Base-by-base conservation (phyloP, 192 early-diverging fungal species). In the Backusella westeae region DNA sequence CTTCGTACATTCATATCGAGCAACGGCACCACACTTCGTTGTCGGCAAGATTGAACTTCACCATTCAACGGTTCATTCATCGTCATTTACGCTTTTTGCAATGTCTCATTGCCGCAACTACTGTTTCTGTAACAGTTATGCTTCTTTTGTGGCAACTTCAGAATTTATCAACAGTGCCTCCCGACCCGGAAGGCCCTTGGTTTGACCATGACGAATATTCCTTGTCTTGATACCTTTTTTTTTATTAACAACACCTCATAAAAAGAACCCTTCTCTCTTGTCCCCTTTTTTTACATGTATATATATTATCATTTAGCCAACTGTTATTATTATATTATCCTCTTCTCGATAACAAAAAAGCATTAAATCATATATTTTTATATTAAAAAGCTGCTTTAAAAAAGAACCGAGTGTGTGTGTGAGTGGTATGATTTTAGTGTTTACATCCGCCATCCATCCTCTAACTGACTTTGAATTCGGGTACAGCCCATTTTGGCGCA, bases 101-200 rank as follows among this genome's bases (percentile, higher is more conserved):
- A 46, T 42, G 71, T 19, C 36, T 74, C 14, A 42, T 49, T 15
- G 78, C 78, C 12, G 78, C 78, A 15, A 68, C 73, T 12, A 79
- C 78, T 3, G 73, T 79, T 23, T 79, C 78, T 29, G 52, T 73
- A 9, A 79, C 78, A 0, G 73, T 79, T 36, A 79, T 79, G 78
- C 36, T 79, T 34, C 49, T 79, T 19, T 34, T 79, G 9, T 79
- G 78, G 78, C 78, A 79, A 41, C 67, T 79, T 15, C 78, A 79
- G 23, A 79, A 79, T 69, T 32, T 79, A 21, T 68, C 78, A 17
- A 36, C 65, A 6, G 46, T n/a, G 7, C 72, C 73, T n/a, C 52
- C 59, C 23, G 63, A 65, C 34, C 42, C 53, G 34, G 67, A 74
- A 41, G 73, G 66, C 23, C 78, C 72, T 46, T 74, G 78, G 73